Percentiles rank a stretch among this genome's conserved stretches.
Conservation (phyloP, 805 yeast species). For the Priceomyces castillae region DNA sequence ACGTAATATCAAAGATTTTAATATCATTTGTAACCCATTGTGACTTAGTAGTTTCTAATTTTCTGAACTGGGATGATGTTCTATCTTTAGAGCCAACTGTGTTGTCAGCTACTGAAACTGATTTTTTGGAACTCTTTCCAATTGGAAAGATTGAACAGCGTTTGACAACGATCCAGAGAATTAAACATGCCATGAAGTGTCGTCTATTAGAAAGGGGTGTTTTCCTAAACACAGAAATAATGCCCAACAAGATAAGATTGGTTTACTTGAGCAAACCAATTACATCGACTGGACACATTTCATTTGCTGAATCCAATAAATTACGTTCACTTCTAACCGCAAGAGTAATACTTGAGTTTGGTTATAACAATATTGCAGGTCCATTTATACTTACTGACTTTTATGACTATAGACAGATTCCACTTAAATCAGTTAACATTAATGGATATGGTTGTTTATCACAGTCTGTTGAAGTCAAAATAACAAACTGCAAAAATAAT, state of each 20-base stretch:
- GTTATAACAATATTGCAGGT: constrained; percentile 48
- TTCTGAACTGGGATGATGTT: constrained; percentile 13
- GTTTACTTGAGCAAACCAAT: constrained; percentile 38
- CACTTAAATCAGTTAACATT: constrained; percentile 17
- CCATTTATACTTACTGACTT: constrained; percentile 58
- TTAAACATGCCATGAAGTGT: constrained; percentile 34
- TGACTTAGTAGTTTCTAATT: constrained; percentile 16
- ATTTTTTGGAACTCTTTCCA: constrained; percentile 19
- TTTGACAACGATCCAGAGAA: constrained; percentile 13
- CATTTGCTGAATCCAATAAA: constrained; percentile 32
- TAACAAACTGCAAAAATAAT: constrained; percentile 35
- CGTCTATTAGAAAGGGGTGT: constrained; percentile 50
- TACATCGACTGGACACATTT: constrained; percentile 12
- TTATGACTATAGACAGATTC: constrained; percentile 57
- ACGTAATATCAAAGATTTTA: constrained; percentile 36
- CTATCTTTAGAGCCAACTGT: constrained; percentile 24
- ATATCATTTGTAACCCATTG: constrained; percentile 38
- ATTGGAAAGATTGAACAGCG: constrained; percentile 5
- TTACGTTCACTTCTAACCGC: constrained; percentile 47
- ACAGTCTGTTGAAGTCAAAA: constrained; percentile 59
- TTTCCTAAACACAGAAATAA: constrained; percentile 26
- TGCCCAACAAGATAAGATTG: constrained; percentile 33
- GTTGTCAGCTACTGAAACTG: constrained; percentile 24
- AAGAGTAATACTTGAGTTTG: constrained; percentile 52
- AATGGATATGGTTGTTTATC: constrained; percentile 55